Conservation (phyloP, 805 yeast species). For the Blastobotrys terrestris region DNA sequence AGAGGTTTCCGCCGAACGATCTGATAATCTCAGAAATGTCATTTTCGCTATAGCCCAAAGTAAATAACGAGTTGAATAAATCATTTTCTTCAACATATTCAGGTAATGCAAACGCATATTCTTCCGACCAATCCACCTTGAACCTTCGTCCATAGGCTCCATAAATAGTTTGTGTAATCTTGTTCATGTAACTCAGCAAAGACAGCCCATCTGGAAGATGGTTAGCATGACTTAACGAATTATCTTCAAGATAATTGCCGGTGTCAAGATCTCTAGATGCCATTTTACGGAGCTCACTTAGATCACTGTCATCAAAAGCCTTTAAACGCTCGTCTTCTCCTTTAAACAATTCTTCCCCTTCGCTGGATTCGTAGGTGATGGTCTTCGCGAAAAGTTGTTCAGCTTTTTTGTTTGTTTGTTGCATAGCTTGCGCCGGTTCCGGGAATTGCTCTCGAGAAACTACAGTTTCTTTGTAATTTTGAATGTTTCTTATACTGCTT, state of each 20-base stretch:
- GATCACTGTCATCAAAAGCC: not conserved
- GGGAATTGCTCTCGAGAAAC: not conserved
- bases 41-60: not conserved
- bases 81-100: not conserved
- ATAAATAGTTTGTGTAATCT: not conserved
- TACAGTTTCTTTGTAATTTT: not conserved
- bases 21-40: not conserved
- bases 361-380: constrained; percentile 1
- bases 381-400: not conserved
- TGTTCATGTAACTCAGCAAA: not conserved
- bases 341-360: not conserved
- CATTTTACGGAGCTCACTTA: constrained; percentile 3
- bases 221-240: not conserved
- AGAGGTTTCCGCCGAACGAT: not conserved
- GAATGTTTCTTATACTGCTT: not conserved
- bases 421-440: not conserved
- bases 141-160: not conserved
- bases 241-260: not conserved
- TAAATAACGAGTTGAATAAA: too few species aligned
- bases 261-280: not conserved
- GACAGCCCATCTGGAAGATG: not conserved
- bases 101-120: not conserved
- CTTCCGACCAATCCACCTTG: not conserved
- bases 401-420: not conserved
- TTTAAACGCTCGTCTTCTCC: not conserved